Base-by-base conservation (phyloP, 1,284 basidiomycete genomes). In the Neonothopanus nambi region DNA sequence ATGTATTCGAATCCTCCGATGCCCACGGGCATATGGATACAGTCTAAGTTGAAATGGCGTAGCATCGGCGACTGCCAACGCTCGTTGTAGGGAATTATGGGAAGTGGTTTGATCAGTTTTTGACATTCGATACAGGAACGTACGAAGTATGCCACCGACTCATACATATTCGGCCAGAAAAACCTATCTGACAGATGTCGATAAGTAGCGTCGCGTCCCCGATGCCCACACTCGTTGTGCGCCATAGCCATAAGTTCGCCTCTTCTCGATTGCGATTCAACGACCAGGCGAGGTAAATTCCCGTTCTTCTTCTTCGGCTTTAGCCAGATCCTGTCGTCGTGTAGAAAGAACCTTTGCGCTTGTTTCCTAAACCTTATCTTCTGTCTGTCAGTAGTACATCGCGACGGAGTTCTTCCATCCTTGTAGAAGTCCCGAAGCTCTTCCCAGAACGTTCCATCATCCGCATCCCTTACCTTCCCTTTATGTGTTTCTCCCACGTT, bases 101-200 rank as follows among this genome's bases (percentile, higher is more conserved):
- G 61, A 24, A 58, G 45, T 1, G 37, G 40, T 52, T 59, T 52
- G 42, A 59, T 53, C 1, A 30, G 5, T 18, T 42, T 51, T 33
- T 56, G 54, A 38, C 49, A 56, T 18, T 56, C 49, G 61, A 57
- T 17, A 59, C 71, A 70, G 0, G 68, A 70, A 0, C 64, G 50
- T 0, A 70, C 58, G 38, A 70, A 72, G 36, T 61, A 69, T 0
- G 64, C 52, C 18, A 70, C 56, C 7, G 69, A 52, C 40, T 66
- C 58, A 46, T 65, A 65, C 61, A 73, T 64, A 13, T 65, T 66
- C 1, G 63, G 67, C 68, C 69, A 70, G 30, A 61, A 68, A 52
- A 61, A 67, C 0, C 63, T 46, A 8, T 70, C 68, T 0, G 33
- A 8, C 1, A 70, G 46, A 3, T 53, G 39, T 13, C 48, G 45